A percentile compares a stretch with the other conserved stretches of the same genome.
phyloP scores from a whole-genome alignment of 208 protist species.

The Sergeia podlipaevii region DNA sequence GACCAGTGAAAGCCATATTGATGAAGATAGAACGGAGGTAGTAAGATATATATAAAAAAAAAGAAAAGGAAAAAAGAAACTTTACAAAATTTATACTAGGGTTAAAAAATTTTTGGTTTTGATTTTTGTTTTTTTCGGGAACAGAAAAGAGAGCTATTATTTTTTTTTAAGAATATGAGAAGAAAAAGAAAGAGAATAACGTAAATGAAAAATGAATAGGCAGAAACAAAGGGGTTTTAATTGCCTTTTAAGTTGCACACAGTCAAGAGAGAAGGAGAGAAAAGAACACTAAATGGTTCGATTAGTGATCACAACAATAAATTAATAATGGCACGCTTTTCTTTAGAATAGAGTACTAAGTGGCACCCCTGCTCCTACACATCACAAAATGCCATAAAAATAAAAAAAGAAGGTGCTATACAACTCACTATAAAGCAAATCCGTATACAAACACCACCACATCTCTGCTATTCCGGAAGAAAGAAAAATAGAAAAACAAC shows the following conservation, averaged over 20 bases:
- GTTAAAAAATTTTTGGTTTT: slow-evolving; percentile 20
- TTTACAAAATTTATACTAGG: slow-evolving; percentile 27
- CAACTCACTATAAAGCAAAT: too few species aligned
- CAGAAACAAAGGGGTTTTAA: slow-evolving; percentile 4
- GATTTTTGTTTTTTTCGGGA: slow-evolving; percentile 20
- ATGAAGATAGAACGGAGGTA: not conserved
- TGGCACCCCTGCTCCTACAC: too few species aligned
- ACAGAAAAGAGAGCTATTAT: slow-evolving; percentile 10
- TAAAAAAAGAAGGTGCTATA: too few species aligned
- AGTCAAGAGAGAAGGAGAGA: too few species aligned
- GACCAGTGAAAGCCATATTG: slow-evolving; percentile 56
- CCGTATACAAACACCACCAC: too few species aligned
- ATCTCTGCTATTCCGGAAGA: not conserved
- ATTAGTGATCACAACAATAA: too few species aligned
- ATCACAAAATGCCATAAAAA: too few species aligned
- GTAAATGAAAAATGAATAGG: not conserved
- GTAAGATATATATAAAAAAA: slow-evolving; percentile 1
- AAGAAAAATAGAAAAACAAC: not conserved
- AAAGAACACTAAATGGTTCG: too few species aligned
- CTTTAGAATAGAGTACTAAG: too few species aligned
- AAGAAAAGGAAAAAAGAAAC: slow-evolving; percentile 2
- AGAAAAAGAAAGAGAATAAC: not conserved
- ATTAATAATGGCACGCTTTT: too few species aligned
- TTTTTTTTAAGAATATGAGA: slow-evolving; percentile 5
- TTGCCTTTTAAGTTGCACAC: not conserved